Percentiles rank a stretch among this genome's conserved stretches.
These are phyloP conservation scores for Thalassiosira mediterranea DNA, from an alignment of 352 stramenopile species.

Conservation along the genomic window DNA sequence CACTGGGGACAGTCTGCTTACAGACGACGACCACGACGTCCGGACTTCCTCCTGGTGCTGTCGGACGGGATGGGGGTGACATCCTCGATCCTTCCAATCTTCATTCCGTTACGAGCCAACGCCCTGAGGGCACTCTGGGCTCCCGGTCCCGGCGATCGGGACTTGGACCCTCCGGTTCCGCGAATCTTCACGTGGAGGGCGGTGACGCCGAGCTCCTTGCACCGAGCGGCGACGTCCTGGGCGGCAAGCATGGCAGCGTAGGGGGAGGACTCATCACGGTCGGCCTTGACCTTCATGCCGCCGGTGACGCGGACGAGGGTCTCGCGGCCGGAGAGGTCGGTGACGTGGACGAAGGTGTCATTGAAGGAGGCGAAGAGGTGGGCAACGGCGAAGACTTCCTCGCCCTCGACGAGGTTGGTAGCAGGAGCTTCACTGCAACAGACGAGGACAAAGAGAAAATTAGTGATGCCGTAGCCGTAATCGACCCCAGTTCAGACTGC, in stretches of 20 bases:
- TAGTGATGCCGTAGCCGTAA: background rate
- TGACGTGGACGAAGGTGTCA: conserved; percentile 99
- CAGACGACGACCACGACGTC: conserved; percentile 99
- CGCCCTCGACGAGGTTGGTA: conserved; percentile 93
- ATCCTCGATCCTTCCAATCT: conserved; percentile 99
- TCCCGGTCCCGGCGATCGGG: conserved; percentile 96
- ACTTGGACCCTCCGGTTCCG: conserved; percentile 98
- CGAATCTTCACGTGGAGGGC: conserved; percentile 99
- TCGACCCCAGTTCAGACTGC: too few species aligned
- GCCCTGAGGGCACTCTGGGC: conserved; percentile 98
- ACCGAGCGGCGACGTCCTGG: conserved; percentile 96
- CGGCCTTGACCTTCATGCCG: conserved; percentile 99
- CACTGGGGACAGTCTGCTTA: too few species aligned
- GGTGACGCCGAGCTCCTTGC: conserved; percentile 97
- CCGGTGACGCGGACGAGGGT: conserved; percentile 99
- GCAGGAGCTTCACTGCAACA: conserved; percentile 15
- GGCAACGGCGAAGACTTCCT: conserved; percentile 98
- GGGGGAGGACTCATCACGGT: conserved; percentile 98
- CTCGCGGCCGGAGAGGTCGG: conserved; percentile 98
- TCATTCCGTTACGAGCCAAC: conserved; percentile 98
- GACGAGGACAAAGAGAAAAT: too few species aligned
- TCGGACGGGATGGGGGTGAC: conserved; percentile 99
- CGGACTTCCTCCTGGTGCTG: conserved; percentile 97
- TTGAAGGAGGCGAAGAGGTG: conserved; percentile 99
- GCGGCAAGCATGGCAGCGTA: conserved; percentile 99